These are phyloP conservation scores for Aspergillus asperescens DNA, from an alignment of 495 filamentous ascomycete species.

Conservation along the genomic window DNA sequence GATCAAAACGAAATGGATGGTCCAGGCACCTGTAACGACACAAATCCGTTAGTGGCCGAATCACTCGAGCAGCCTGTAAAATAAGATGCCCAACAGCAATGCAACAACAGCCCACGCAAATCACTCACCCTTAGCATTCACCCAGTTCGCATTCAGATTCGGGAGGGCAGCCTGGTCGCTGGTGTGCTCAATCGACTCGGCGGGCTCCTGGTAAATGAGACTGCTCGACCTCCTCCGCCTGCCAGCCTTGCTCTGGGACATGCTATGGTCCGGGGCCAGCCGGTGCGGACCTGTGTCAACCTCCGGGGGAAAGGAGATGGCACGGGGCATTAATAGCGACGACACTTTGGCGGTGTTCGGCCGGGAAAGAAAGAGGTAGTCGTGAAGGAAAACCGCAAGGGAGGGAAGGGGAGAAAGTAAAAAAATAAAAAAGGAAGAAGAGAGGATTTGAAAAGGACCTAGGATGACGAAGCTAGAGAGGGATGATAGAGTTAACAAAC, in stretches of 20 bases:
- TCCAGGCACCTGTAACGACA: slow-evolving; percentile 68
- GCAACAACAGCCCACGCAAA: slow-evolving; percentile 4
- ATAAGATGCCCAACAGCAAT: slow-evolving; percentile 5
- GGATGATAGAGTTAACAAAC: slow-evolving; percentile 9
- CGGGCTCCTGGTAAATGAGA: slow-evolving; percentile 90
- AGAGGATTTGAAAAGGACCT: slow-evolving; percentile 3
- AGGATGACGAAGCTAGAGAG: slow-evolving; percentile 4
- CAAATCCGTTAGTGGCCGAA: background rate
- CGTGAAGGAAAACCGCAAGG: background rate
- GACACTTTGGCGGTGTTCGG: slow-evolving; percentile 79
- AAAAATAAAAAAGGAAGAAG: background rate
- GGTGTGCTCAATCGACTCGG: slow-evolving; percentile 89
- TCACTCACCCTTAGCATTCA: slow-evolving; percentile 89
- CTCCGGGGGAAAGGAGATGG: slow-evolving; percentile 74
- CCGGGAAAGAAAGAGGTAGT: slow-evolving; percentile 19
- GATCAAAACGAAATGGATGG: slow-evolving; percentile 91
- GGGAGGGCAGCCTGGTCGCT: slow-evolving; percentile 92
- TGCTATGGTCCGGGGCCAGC: slow-evolving; percentile 47
- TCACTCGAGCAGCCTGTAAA: background rate
- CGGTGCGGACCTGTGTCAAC: slow-evolving; percentile 57
- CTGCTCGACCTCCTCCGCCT: slow-evolving; percentile 89
- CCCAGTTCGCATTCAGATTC: slow-evolving; percentile 97
- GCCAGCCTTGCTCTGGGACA: slow-evolving; percentile 58
- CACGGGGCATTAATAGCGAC: slow-evolving; percentile 71
- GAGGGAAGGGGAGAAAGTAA: background rate